Evolutionary conservation across 1,139 yeast genomes (phyloP).

Genomic region (Hansenula sp.): DNA sequence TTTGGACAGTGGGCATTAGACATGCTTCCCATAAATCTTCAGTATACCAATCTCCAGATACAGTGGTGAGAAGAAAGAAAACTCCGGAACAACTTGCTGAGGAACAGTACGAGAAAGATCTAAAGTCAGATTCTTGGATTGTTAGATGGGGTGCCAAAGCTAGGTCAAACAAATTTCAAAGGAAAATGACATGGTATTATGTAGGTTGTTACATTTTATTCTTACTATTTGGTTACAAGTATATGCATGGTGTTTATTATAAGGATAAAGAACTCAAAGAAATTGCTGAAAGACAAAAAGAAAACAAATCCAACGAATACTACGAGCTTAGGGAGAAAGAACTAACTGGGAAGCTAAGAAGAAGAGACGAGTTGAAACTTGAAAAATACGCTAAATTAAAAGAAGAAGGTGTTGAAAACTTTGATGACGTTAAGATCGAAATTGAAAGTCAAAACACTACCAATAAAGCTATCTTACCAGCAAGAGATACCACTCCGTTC

Average conservation of each 20-base stretch:
- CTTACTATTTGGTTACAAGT: constrained; percentile 55
- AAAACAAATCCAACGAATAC: constrained; percentile 44
- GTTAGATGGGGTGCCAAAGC: constrained; percentile 44
- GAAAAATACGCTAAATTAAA: constrained; percentile 49
- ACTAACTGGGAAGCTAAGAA: constrained; percentile 39
- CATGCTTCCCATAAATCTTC: too few species aligned
- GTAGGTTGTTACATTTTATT: constrained; percentile 53
- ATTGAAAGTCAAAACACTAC: constrained; percentile 47
- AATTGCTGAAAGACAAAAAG: constrained; percentile 35
- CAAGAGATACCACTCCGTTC: constrained; percentile 80
- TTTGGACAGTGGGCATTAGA: too few species aligned
- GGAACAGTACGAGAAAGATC: constrained; percentile 27
- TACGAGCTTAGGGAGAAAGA: constrained; percentile 58
- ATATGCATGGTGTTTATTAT: constrained; percentile 61
- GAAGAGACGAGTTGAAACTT: constrained; percentile 51
- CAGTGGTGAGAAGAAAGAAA: constrained; percentile 21
- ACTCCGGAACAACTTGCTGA: constrained; percentile 27
- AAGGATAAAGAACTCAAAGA: constrained; percentile 59
- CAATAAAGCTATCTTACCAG: constrained; percentile 48
- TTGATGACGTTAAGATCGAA: constrained; percentile 40
- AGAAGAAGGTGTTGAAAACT: constrained; percentile 34
- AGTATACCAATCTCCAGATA: constrained; percentile 18
- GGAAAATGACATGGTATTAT: constrained; percentile 48
- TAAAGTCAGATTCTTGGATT: constrained; percentile 28
- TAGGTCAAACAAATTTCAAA: constrained; percentile 39